Evolutionary conservation across 2,329 filamentous ascomycete genomes (phyloP).

Genomic region (Seiridium unicorne): DNA sequence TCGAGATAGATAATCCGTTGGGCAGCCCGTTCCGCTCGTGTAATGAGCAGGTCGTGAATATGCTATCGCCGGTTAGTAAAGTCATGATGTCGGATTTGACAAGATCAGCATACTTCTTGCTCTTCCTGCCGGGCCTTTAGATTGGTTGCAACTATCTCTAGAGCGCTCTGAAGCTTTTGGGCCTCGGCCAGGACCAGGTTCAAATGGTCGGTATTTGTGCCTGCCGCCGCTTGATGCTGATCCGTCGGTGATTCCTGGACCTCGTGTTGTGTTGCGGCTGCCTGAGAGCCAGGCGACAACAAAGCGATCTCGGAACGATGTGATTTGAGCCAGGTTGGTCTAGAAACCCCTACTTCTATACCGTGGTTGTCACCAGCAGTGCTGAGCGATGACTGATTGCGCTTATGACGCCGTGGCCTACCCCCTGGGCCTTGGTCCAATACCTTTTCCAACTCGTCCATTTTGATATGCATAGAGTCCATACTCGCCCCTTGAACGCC

Average conservation of each 20-base stretch:
- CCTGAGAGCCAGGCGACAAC: slow-evolving; percentile 8
- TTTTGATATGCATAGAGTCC: slow-evolving; percentile 35
- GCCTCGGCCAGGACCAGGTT: slow-evolving; percentile 34
- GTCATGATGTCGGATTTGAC: background rate
- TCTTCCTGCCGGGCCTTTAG: slow-evolving; percentile 58
- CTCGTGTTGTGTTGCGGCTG: background rate
- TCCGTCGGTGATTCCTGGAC: background rate
- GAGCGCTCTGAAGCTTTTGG: slow-evolving; percentile 46
- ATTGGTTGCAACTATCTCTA: slow-evolving; percentile 48
- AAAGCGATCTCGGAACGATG: background rate
- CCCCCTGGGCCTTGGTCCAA: slow-evolving; percentile 13
- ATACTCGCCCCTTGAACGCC: slow-evolving; percentile 27
- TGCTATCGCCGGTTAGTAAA: slow-evolving; percentile 41
- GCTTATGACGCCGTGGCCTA: background rate
- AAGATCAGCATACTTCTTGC: slow-evolving; percentile 45
- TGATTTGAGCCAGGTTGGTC: background rate
- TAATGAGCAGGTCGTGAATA: slow-evolving; percentile 60
- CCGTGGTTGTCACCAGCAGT: background rate
- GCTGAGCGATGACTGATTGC: background rate
- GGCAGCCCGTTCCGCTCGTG: slow-evolving; percentile 55
- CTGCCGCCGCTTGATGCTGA: background rate
- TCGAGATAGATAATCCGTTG: slow-evolving; percentile 61
- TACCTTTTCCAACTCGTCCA: slow-evolving; percentile 40
- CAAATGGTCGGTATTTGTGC: slow-evolving; percentile 23
- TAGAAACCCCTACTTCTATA: background rate